Evolutionary conservation across 2,329 filamentous ascomycete genomes (phyloP).

Genomic region (Stagonosporopsis chrysanthemi): DNA sequence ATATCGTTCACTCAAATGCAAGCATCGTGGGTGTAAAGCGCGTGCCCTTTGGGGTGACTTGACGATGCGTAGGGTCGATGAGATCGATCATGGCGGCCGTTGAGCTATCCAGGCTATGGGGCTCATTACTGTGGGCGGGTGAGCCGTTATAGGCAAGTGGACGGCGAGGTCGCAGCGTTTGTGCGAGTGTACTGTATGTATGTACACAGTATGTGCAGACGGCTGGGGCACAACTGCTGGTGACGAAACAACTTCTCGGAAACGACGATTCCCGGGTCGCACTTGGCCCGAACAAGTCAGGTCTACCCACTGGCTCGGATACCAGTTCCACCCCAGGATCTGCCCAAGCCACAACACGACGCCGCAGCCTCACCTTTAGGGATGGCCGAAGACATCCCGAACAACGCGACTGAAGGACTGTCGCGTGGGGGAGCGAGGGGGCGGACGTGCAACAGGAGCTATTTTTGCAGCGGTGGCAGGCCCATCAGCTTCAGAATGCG

Average conservation of each 20-base stretch:
- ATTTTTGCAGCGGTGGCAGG: constrained; percentile 10
- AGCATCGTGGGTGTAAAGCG: constrained; percentile 2
- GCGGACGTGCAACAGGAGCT: constrained; percentile 3
- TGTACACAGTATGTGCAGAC: constrained; percentile 8
- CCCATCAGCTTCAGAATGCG: constrained; percentile 7
- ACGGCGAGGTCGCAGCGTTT: constrained; percentile 37
- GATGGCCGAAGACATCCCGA: constrained; percentile 1
- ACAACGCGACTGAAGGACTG: constrained; percentile 2
- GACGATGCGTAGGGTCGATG: constrained; percentile 17
- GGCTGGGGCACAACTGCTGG: constrained; percentile 16
- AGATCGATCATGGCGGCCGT: constrained; percentile 34
- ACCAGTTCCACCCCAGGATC: constrained; percentile 15
- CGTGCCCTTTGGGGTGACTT: constrained; percentile 19
- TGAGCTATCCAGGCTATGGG: constrained; percentile 27
- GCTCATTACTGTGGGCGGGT: constrained; percentile 12
- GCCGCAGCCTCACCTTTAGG: constrained; percentile 17
- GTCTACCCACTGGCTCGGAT: constrained; percentile 12
- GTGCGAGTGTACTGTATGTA: constrained; percentile 13
- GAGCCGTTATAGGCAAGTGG: constrained; percentile 23
- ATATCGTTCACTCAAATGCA: not conserved
- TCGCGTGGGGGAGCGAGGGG: constrained; percentile 14
- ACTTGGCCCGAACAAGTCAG: constrained; percentile 15
- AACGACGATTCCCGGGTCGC: constrained; percentile 27
- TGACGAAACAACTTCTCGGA: constrained; percentile 28
- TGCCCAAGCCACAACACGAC: constrained; percentile 18